These are phyloP conservation scores for Meyerozyma carpophila DNA, from an alignment of 1,139 yeast genomes.

Conservation along the genomic window DNA sequence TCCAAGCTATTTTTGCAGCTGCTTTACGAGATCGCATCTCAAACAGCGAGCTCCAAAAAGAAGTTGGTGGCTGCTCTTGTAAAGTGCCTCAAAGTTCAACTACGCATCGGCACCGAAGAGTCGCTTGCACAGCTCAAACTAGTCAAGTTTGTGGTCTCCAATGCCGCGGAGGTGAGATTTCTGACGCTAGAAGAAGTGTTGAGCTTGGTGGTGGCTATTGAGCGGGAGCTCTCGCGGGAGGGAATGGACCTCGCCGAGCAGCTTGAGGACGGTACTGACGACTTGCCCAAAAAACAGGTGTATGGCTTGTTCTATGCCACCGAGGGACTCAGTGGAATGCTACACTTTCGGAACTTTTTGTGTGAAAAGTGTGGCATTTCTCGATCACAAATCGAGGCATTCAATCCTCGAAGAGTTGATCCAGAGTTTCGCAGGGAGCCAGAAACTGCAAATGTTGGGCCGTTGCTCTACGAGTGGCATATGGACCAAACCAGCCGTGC, in stretches of 20 bases:
- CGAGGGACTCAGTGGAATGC: conserved; percentile 16
- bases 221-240: conserved; percentile 17
- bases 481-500: not conserved
- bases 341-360: conserved; percentile 17
- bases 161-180: conserved; percentile 35
- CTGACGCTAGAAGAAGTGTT: conserved; percentile 35
- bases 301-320: conserved; percentile 12
- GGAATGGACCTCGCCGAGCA: conserved; percentile 30
- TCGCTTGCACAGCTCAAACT: conserved; percentile 20
- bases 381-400: conserved; percentile 17
- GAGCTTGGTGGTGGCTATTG: conserved; percentile 11
- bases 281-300: conserved; percentile 9
- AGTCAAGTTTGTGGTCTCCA: conserved; percentile 28
- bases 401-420: conserved; percentile 20
- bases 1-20: conserved; percentile 16
- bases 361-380: conserved; percentile 17
- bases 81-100: conserved; percentile 17
- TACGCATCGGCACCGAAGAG: conserved; percentile 8
- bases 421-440: conserved; percentile 18
- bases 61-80: conserved; percentile 34
- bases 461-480: not conserved
- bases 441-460: not conserved
- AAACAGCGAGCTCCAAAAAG: conserved; percentile 38
- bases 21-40: conserved; percentile 41
- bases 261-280: conserved; percentile 7